These are phyloP conservation scores for Salvia rosmarinus DNA, from an alignment of 257 asterid genomes.

Conservation along the genomic window DNA sequence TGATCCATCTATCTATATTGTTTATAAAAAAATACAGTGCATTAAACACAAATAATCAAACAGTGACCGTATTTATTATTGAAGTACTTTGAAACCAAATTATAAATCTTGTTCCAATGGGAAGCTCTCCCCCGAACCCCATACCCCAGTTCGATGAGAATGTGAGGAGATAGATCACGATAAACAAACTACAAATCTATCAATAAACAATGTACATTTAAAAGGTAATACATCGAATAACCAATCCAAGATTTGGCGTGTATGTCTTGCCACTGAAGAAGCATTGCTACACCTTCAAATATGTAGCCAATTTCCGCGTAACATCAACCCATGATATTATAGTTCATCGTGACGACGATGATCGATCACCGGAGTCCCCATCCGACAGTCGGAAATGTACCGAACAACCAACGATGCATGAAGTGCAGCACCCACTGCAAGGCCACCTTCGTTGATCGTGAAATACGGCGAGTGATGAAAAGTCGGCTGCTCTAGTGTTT, in stretches of 20 bases:
- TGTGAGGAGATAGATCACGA: too few species aligned
- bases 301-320: not conserved
- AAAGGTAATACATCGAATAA: too few species aligned
- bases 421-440: slow-evolving; percentile 88
- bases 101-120: too few species aligned
- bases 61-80: not conserved
- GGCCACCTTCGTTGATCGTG: slow-evolving; percentile 66
- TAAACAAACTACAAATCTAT: not conserved
- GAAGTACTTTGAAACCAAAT: not conserved
- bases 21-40: too few species aligned
- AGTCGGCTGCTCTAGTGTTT: slow-evolving; percentile 42
- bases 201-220: not conserved
- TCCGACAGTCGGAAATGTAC: slow-evolving; percentile 55
- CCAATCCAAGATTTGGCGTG: slow-evolving; percentile 10
- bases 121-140: too few species aligned
- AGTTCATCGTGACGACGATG: slow-evolving; percentile 58
- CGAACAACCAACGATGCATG: slow-evolving; percentile 79
- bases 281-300: not conserved
- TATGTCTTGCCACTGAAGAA: too few species aligned
- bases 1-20: too few species aligned
- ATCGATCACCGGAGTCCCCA: slow-evolving; percentile 31
- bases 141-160: too few species aligned
- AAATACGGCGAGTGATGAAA: slow-evolving; percentile 73
- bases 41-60: not conserved
- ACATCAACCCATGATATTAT: slow-evolving; percentile 25